Evolutionary conservation across 495 filamentous ascomycete species (phyloP), one percentile per base, ranked within the genome.

Genomic region (Hypomontagnella monticulosa): DNA sequence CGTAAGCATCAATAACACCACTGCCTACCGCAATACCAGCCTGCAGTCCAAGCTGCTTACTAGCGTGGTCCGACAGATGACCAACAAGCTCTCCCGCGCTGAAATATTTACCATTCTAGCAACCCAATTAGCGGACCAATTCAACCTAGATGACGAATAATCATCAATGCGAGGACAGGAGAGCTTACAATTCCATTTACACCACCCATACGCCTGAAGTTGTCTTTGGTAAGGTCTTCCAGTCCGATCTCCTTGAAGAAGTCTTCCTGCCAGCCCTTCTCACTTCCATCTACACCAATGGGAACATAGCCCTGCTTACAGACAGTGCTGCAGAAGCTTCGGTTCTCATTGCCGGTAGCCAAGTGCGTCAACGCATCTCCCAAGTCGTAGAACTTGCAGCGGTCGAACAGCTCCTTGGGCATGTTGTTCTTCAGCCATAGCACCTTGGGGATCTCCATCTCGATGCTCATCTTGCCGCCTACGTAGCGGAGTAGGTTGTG

Each of bases 391-490:
- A 99, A 99, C 72, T 96, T 97, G 85, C 93, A 97, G 54, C 89
- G 86, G 46, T 87, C 87, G 72, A 97, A 99, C 10, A 94, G 80
- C 56, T 95, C 91, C 50, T 88, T 81, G n/a, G 95, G 91, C 95
- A 99, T 97, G 76, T 97, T 83, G 72, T 96, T 95, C 83, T 98
- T 97, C 67, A 99, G 80, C 95, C 95, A 99, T 19, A 98, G 81
- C 1, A 97, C 92, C 73, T 99, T 99, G 19, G 95, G 95, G 20
- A 97, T 93, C 73, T 99, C 95, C 95, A 99, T 99, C 80, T 99
- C 95, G 66, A 96, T 91, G 69, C 91, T 96, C 95, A 99, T 98
- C 68, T 87, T 93, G 37, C 95, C 94, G 44, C 95, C 95, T 4
- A 99, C 94, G 75, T 97, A 99, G 48, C 91, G 88, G 34, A 99